Evolutionary conservation across 1,139 yeast genomes (phyloP), one percentile per base, ranked within the genome.

Genomic region (Nakaseomyces bracarensis): DNA sequence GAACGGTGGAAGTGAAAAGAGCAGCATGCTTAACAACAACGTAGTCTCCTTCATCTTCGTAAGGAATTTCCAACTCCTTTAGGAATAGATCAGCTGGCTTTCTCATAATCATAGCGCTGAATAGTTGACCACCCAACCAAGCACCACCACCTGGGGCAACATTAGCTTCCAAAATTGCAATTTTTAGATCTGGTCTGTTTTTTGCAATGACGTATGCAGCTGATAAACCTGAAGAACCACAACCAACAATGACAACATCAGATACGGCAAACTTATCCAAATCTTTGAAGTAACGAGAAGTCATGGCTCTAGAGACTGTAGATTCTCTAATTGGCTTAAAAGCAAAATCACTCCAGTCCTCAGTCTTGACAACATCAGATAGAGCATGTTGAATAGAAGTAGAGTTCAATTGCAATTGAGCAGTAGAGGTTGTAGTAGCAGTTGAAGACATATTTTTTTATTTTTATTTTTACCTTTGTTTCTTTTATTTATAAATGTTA

Each of bases 21-120:
- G 91, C 87, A 7, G 91, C 91, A 58, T 82, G 89, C 61, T 81
- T 82, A 36, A 82, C 87, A 29, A 82, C 89, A 42, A 82, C 85
- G 55, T 77, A 82, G 60, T 80, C 82, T 40, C 87, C 89, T 63
- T 82, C 91, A 51, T 82, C 91, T 50, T 82, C 91, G 57, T 76
- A 82, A 31, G 74, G 77, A 46, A 82, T 68, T 8, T 73, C 79
- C 46, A 82, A 63, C 46, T 79, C 85, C 39, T 76, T 71, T 60
- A 82, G 70, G 65, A 82, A 81, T 50, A 71, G 58, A 47, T 82
- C 76, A 20, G 87, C 85, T 11, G 91, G 91, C 64, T 82, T 82
- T 63, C 89, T 73, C 70, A 81, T 69, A 39, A 82, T 79, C 89
- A 81, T 80, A 34, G 89, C 87, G 26, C 82, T 74, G 63, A 82